Conservation (phyloP, 768 basidiomycete genomes). For the Phlegmacium glaucopus region DNA sequence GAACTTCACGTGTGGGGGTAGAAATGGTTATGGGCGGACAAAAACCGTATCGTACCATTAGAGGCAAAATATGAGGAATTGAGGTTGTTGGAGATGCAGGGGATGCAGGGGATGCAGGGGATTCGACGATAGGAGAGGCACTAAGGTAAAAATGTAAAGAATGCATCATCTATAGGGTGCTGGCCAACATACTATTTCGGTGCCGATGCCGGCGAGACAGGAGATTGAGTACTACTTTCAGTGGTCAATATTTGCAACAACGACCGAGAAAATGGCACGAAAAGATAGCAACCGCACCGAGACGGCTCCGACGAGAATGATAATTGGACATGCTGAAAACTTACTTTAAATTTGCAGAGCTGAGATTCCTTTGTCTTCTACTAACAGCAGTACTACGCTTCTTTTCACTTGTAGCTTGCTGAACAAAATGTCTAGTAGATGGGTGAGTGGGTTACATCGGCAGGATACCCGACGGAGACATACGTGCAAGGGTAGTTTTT, state of each 20-base stretch:
- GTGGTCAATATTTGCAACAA: slow-evolving; percentile 5
- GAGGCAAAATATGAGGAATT: slow-evolving; percentile 29
- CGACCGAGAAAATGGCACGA: slow-evolving; percentile 16
- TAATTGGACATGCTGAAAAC: slow-evolving; percentile 40
- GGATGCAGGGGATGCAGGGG: slow-evolving; percentile 12
- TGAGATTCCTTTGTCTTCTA: slow-evolving; percentile 66
- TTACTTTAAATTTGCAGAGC: slow-evolving; percentile 34
- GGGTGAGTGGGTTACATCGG: slow-evolving; percentile 8
- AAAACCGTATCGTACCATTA: slow-evolving; percentile 47
- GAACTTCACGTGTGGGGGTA: slow-evolving; percentile 62
- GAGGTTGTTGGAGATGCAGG: slow-evolving; percentile 17
- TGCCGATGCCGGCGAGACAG: slow-evolving; percentile 13
- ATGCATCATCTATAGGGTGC: neutral
- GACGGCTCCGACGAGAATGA: slow-evolving; percentile 17
- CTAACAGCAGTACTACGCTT: slow-evolving; percentile 57
- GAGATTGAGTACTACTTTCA: slow-evolving; percentile 30
- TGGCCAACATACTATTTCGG: slow-evolving; percentile 36
- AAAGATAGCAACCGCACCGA: slow-evolving; percentile 15
- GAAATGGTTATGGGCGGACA: slow-evolving; percentile 51
- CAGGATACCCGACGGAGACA: slow-evolving; percentile 28
- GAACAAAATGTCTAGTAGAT: slow-evolving; percentile 62
- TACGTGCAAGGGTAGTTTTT: slow-evolving; percentile 95
- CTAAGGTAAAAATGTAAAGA: slow-evolving; percentile 11
- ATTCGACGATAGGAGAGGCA: slow-evolving; percentile 23
- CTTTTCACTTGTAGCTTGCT: slow-evolving; percentile 83